A percentile compares a stretch with the other conserved stretches of the same genome.
phyloP scores from a whole-genome alignment of 441 rosid genomes.

The Viola pubescens region DNA sequence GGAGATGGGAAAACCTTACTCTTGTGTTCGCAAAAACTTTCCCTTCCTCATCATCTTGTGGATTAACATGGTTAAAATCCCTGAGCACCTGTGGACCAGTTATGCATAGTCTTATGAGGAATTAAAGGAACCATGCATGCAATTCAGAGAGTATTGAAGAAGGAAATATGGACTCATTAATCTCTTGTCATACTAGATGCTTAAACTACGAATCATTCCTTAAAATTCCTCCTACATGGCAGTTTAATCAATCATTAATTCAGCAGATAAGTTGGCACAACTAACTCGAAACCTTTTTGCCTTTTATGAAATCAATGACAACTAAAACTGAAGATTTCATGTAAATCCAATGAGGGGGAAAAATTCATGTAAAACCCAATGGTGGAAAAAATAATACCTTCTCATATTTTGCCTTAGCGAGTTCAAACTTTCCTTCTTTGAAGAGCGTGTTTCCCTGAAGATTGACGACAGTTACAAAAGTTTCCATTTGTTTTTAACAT shows the following conservation, averaged over 20 bases:
- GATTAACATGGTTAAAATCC: slow-evolving; percentile 97
- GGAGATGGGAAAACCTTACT: slow-evolving; percentile 10
- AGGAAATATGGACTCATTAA: not conserved
- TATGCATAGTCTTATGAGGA: slow-evolving; percentile 3
- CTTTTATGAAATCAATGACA: not conserved
- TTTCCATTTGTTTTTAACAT: slow-evolving; percentile 7
- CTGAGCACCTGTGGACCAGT: slow-evolving; percentile 62
- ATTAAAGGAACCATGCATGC: slow-evolving; percentile 1
- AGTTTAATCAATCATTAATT: not conserved
- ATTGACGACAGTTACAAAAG: slow-evolving; percentile 20
- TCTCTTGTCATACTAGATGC: no score
- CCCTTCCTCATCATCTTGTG: slow-evolving; percentile 95
- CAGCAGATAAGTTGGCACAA: not conserved
- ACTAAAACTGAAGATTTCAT: not conserved
- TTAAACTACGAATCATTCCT: no score
- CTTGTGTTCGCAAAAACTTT: slow-evolving; percentile 23
- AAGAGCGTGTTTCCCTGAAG: slow-evolving; percentile 89
- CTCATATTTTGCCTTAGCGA: slow-evolving; percentile 91
- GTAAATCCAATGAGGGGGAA: not conserved
- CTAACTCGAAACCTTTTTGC: not conserved
- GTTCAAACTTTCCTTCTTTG: slow-evolving; percentile 92
- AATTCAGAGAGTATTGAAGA: not conserved
- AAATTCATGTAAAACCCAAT: no score
- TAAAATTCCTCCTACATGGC: not conserved
- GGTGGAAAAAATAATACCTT: slow-evolving; percentile 45